A percentile compares a stretch with the other conserved stretches of the same genome.
Evolutionary conservation across 179 eudicot species (phyloP).

Genomic region (Silene coronaria): DNA sequence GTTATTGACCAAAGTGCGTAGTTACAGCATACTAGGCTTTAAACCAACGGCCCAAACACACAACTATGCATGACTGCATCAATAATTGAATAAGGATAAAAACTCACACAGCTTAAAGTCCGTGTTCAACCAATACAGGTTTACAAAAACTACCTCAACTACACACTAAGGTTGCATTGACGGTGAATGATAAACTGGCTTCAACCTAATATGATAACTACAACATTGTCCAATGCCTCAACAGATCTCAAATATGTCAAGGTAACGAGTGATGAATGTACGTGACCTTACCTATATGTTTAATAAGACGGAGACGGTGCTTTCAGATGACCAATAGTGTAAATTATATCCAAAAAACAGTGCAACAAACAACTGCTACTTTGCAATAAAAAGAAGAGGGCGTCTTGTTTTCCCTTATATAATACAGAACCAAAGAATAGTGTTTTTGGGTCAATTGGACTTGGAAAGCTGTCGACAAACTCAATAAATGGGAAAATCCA

Average conservation of each 20-base stretch:
- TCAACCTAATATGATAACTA: neutral
- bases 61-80: neutral
- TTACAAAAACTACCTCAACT: neutral
- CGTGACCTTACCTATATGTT: neutral
- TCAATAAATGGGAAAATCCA: neutral
- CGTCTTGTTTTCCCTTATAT: neutral
- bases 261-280: neutral
- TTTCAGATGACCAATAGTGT: neutral
- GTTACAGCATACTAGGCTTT: neutral
- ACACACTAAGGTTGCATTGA: neutral
- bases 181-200: neutral
- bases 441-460: too few species aligned
- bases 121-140: neutral
- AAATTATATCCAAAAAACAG: too few species aligned
- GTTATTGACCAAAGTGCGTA: neutral
- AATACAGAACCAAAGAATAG: neutral
- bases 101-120: conserved; percentile 1
- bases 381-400: neutral
- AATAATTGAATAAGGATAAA: neutral
- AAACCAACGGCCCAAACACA: neutral
- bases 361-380: neutral
- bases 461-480: neutral
- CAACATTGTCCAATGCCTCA: neutral
- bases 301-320: neutral
- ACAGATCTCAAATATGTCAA: neutral